phyloP scores from a whole-genome alignment of 2,329 filamentous ascomycete species.

The Akanthomyces lecanii region DNA sequence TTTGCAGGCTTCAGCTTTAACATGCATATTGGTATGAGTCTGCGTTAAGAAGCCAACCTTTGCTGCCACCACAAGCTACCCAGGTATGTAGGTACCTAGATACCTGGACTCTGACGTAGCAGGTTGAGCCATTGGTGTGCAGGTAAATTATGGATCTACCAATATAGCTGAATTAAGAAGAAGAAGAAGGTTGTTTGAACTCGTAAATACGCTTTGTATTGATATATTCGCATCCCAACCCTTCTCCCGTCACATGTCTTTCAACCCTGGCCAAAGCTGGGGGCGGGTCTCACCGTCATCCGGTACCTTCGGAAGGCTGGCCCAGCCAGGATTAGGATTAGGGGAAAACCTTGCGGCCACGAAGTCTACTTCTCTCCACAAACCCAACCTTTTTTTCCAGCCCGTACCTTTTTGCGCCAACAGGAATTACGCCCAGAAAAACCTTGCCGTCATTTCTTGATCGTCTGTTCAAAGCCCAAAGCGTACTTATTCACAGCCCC shows the following conservation, averaged over 20 bases:
- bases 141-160: background rate
- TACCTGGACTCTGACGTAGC: background rate
- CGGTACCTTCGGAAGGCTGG: background rate
- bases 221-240: background rate
- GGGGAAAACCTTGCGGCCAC: constrained; percentile 4
- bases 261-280: background rate
- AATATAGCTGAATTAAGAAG: background rate
- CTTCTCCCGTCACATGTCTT: background rate
- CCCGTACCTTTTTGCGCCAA: background rate
- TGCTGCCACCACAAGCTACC: background rate
- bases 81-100: too few relatives aligned
- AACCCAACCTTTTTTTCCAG: background rate
- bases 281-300: constrained; percentile 9
- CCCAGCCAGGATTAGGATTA: background rate
- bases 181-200: too few relatives aligned
- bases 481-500: background rate
- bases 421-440: background rate
- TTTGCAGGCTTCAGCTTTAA: background rate
- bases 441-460: background rate
- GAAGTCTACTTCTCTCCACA: background rate
- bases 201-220: too few relatives aligned
- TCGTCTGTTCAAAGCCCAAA: background rate
- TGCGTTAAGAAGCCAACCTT: background rate
- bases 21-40: background rate
- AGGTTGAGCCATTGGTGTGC: background rate